Evolutionary conservation across 75 land plant species (phyloP).

Genomic region (Selaginella moellendorffii): DNA sequence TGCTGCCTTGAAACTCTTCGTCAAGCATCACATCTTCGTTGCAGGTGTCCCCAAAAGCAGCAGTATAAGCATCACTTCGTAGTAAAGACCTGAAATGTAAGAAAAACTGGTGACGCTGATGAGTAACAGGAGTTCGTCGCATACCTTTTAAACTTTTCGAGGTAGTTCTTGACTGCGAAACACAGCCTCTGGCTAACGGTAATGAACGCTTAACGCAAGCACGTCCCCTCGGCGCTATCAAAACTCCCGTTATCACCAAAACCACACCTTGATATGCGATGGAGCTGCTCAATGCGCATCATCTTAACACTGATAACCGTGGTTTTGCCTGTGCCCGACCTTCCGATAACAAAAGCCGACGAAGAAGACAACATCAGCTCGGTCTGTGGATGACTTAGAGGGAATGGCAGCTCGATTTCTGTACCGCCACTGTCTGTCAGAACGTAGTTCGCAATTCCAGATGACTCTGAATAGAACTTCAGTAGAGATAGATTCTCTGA

Average conservation of each 20-base stretch:
- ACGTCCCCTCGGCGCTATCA: too few species aligned
- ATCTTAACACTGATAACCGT: constrained; percentile 47
- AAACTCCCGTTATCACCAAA: too few species aligned
- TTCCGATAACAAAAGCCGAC: constrained; percentile 43
- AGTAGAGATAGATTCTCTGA: constrained; percentile 47
- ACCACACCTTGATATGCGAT: constrained; percentile 9
- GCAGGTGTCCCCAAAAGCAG: not conserved
- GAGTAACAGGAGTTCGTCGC: not conserved
- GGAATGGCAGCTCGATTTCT: constrained; percentile 49
- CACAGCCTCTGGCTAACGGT: constrained; percentile 61
- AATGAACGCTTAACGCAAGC: constrained; percentile 36
- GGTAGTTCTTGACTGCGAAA: constrained; percentile 37
- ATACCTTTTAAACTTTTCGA: constrained; percentile 34
- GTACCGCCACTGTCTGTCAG: constrained; percentile 35
- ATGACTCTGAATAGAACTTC: constrained; percentile 61
- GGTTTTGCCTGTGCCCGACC: constrained; percentile 74
- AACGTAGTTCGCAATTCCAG: constrained; percentile 34
- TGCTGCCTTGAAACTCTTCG: constrained; percentile 12
- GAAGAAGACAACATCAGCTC: constrained; percentile 25
- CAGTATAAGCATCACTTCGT: not conserved
- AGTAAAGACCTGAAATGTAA: too few species aligned
- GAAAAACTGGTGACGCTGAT: too few species aligned
- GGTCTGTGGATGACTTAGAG: constrained; percentile 37
- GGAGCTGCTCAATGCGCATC: constrained; percentile 30
- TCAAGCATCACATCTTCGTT: constrained; percentile 8